Conservation (phyloP, 768 basidiomycete genomes). For the Sporobolomyces phaffii region DNA sequence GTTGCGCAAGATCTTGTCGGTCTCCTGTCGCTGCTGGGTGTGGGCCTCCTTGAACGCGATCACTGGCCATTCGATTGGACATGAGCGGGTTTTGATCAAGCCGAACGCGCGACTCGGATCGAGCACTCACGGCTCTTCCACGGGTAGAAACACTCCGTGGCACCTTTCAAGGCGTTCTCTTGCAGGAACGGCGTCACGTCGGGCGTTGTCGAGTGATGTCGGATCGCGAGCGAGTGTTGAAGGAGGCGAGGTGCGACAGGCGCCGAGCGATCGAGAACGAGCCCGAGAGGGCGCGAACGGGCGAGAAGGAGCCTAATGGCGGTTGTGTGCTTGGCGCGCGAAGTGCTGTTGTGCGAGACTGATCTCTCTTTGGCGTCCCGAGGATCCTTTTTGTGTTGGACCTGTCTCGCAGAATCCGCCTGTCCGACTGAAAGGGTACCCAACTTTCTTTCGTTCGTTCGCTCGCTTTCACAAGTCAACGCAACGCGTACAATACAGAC, state of each 20-base stretch:
- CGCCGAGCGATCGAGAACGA: neutral
- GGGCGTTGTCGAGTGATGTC: neutral
- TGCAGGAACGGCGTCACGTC: neutral
- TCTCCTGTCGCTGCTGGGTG: neutral
- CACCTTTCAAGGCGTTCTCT: neutral
- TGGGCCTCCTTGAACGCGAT: neutral
- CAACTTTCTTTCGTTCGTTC: too few relatives aligned
- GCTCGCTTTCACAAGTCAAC: too few relatives aligned
- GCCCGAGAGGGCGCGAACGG: conserved; percentile 7
- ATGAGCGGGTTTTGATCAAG: neutral
- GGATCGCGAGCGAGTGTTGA: neutral
- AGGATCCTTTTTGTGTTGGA: too few relatives aligned
- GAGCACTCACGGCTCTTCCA: neutral
- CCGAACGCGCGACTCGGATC: neutral
- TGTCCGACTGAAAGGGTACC: too few relatives aligned
- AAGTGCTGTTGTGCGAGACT: too few relatives aligned
- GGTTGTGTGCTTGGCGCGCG: neutral
- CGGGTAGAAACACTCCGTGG: neutral
- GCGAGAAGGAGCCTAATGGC: neutral
- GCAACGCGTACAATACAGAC: too few relatives aligned
- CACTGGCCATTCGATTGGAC: neutral
- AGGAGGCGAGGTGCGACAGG: neutral
- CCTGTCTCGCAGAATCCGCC: too few relatives aligned
- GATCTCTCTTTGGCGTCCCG: too few relatives aligned
- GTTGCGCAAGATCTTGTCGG: neutral